phyloP scores from a whole-genome alignment of 306 rosid species.

The Vigna radiata region DNA sequence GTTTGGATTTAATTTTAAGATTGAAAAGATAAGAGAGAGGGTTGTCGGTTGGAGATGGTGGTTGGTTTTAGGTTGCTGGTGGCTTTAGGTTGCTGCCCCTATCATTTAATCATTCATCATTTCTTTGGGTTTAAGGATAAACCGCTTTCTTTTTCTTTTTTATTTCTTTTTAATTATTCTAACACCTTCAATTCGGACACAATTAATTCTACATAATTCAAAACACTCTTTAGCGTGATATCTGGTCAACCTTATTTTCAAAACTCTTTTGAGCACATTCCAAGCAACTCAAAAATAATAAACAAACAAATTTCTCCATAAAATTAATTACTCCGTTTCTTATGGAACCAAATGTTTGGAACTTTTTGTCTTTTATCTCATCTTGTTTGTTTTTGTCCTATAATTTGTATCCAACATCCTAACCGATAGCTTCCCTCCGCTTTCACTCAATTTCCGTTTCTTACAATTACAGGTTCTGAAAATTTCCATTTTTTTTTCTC shows the following conservation, averaged over 20 bases:
- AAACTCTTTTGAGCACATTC: neutral
- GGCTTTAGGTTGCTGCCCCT: conserved; percentile 41
- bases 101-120: conserved; percentile 51
- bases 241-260: conserved; percentile 28
- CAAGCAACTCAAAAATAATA: conserved; percentile 12
- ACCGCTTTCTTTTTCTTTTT: neutral
- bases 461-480: neutral
- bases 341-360: neutral
- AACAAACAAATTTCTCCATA: conserved; percentile 4
- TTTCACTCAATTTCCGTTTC: conserved; percentile 18
- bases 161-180: conserved; percentile 1
- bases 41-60: conserved; percentile 44
- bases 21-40: conserved; percentile 22
- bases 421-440: neutral
- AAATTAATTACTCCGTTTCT: conserved; percentile 19
- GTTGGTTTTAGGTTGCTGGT: conserved; percentile 41
- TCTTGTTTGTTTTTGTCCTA: conserved; percentile 16
- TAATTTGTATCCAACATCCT: conserved; percentile 6
- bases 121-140: conserved; percentile 68
- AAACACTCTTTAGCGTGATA: neutral
- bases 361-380: conserved; percentile 24
- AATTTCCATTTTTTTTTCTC: neutral
- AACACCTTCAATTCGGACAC: conserved; percentile 32
- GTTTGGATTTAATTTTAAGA: conserved; percentile 24
- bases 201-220: conserved; percentile 19